Evolutionary conservation across 2,329 filamentous ascomycete species (phyloP), one percentile per base, ranked within the genome.

Genomic region (Gremmenia infestans): DNA sequence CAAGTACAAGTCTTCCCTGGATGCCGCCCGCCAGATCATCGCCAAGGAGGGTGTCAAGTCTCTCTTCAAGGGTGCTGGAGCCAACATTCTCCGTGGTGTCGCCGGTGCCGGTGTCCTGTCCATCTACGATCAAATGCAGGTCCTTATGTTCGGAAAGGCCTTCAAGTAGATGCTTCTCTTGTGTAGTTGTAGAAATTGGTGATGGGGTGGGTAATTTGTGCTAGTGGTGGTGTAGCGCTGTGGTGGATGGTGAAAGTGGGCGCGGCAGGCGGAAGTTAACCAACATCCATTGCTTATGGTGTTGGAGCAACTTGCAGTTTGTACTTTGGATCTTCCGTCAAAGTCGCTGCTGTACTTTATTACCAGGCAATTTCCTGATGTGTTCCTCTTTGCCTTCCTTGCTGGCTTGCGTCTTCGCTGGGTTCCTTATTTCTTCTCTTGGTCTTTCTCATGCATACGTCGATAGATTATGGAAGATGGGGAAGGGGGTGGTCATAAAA

Each of bases 41-140:
- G 92, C 92, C 82, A 90, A 89, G 81, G 94, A 97, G 85, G 94
- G 94, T 86, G 81, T 95, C 80, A 89, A 86, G 82, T 99, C 94
- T 73, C 93, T 99, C 80, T 99, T 99, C 92, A 99, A 99, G 91
- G 94, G 94, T 92, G 94, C 94, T 76, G 94, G 94, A 91, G 94
- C 94, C 87, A 99, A 99, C 91, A 99, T 99, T 76, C 94, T 99
- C 82, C 94, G 94, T 96, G 95, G 94, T 97, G 94, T 99, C 75
- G 94, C 94, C 75, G 95, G 94, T 91, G 94, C 94, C 83, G 94
- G 94, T 99, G 94, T 99, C 76, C 86, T 99, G 77, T 99, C 94
- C 79, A 97, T 99, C 91, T 99, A 99, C 83, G 94, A 99, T 79
- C 93, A 97, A 86, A 90, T 90, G 78, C 94, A 99, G 89, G 86